phyloP scores from a whole-genome alignment of 306 rosid species.

The Echinosophora koreensis region DNA sequence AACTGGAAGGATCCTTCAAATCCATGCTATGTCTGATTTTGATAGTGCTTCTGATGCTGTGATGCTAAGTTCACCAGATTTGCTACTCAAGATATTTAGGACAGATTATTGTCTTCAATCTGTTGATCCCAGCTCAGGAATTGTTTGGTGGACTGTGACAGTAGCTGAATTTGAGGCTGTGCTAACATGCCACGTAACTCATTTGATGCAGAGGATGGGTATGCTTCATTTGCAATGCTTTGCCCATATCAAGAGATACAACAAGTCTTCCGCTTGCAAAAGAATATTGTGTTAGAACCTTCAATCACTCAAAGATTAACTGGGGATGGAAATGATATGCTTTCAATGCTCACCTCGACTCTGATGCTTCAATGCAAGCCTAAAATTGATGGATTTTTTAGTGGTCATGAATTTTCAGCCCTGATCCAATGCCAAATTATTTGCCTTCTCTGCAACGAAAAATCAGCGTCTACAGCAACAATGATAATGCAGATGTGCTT shows the following conservation, averaged over 20 bases:
- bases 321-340: constrained; percentile 47
- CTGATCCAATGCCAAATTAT: constrained; percentile 11
- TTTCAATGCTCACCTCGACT: constrained; percentile 46
- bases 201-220: constrained; percentile 48
- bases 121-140: constrained; percentile 54
- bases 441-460: constrained; percentile 39
- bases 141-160: constrained; percentile 73
- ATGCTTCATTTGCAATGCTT: constrained; percentile 62
- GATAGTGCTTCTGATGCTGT: constrained; percentile 49
- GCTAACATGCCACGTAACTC: constrained; percentile 59
- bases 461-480: constrained; percentile 36
- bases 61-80: constrained; percentile 46
- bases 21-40: constrained; percentile 46
- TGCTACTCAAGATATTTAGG: constrained; percentile 65
- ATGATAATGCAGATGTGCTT: constrained; percentile 40
- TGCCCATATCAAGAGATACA: constrained; percentile 68
- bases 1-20: constrained; percentile 65
- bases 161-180: constrained; percentile 73
- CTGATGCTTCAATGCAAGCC: constrained; percentile 48
- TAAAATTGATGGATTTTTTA: constrained; percentile 28
- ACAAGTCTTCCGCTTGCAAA: constrained; percentile 56
- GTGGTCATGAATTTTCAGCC: too few relatives aligned
- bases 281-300: constrained; percentile 53
- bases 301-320: constrained; percentile 43
- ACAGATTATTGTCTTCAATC: constrained; percentile 73